Evolutionary conservation across 768 basidiomycete species (phyloP), one percentile per base, ranked within the genome.

Genomic region (Sporobolomyces roseus): DNA sequence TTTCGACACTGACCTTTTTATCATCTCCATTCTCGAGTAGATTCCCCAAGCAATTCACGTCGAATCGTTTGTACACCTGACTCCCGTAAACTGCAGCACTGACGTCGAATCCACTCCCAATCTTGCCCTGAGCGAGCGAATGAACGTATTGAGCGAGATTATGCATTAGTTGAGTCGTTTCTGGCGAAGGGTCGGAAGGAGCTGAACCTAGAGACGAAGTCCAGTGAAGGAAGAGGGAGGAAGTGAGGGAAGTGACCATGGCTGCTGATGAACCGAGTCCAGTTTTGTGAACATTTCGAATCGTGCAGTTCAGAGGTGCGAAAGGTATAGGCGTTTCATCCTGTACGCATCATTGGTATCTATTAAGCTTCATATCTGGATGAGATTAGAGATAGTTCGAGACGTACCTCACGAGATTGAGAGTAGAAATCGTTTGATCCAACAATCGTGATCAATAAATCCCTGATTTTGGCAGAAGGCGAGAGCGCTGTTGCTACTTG

Each of bases 351-450:
- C n/a, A n/a, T n/a, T n/a, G n/a, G n/a, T n/a, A n/a, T n/a, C n/a
- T n/a, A n/a, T n/a, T n/a, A n/a, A n/a, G n/a, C n/a, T n/a, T n/a
- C n/a, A n/a, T n/a, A 17, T 9, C 17, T 12, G 49, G 32, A 14
- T 6, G 60, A 49, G 66, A 9, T 17, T 41, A 43, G 17, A 21
- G 12, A 8, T 23, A 6, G 2, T 13, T 25, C 12, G 36, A 25
- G 35, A 38, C 61, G 23, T 63, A 90, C 93, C 83, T 90, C 86
- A 60, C 86, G 86, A 63, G 88, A 82, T 76, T 98, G 96, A 6
- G 93, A 96, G 80, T 99, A 98, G 75, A 98, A 99, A 78, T 98
- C 96, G 75, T 99, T 98, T 78, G 92, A 92, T 14, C 92, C 94
- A 32, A 87, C 85, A 73, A 97, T 88, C 45, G 84, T 85, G 70